A percentile compares a stretch with the other conserved stretches of the same genome.
Evolutionary conservation across 116 monocot species (phyloP).

Genomic region (Posidonia oceanica): DNA sequence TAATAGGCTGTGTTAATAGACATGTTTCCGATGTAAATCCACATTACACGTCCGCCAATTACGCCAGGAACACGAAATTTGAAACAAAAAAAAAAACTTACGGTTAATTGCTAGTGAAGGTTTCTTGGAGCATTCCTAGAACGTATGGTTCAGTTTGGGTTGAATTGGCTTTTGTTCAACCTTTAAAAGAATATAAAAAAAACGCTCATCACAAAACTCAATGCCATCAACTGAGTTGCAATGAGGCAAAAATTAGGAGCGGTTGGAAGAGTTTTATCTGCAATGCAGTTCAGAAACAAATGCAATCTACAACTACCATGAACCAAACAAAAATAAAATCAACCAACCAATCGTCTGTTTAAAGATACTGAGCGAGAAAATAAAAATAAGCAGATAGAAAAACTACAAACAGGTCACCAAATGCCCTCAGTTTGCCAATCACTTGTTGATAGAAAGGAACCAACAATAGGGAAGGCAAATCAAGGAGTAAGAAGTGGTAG

Average conservation of each 20-base stretch:
- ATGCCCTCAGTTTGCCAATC: too few species aligned
- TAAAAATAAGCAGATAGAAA: too few species aligned
- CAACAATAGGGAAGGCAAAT: not conserved
- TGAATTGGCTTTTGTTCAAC: not conserved
- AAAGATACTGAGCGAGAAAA: too few species aligned
- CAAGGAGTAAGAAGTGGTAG: not conserved
- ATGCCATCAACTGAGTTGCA: constrained; percentile 2
- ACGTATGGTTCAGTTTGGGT: not conserved
- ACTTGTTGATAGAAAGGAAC: not conserved
- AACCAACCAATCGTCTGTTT: not conserved
- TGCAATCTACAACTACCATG: not conserved
- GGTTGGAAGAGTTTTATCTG: not conserved
- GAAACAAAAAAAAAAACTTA: constrained; percentile 7
- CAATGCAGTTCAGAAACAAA: constrained; percentile 5
- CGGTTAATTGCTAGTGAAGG: not conserved
- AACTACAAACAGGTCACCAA: too few species aligned
- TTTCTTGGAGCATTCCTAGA: not conserved
- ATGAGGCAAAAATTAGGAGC: not conserved
- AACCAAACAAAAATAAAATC: not conserved
- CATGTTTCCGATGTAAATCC: constrained; percentile 4
- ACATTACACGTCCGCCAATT: not conserved
- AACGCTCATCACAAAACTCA: constrained; percentile 5
- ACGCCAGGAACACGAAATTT: not conserved
- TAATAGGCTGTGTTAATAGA: too few species aligned
- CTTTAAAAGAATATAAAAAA: not conserved